Percentiles rank a stretch among this genome's conserved stretches.
Conservation (phyloP, 2,329 filamentous ascomycete genomes). For the Monosporascus sp. region DNA sequence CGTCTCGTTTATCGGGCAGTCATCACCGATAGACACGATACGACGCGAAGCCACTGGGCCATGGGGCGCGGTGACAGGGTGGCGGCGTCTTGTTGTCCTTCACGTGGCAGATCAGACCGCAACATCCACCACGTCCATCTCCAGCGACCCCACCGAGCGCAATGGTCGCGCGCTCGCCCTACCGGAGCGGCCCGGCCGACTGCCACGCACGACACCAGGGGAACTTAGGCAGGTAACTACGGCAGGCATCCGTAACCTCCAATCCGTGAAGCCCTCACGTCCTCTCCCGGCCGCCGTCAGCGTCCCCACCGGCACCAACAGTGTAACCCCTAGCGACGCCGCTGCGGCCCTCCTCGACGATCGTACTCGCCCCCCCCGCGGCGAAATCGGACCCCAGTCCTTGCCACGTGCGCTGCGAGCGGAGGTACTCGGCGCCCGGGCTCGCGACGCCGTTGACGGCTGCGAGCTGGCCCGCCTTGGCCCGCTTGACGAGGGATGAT, state of each 20-base stretch:
- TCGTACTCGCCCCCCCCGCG: slow-evolving; percentile 57
- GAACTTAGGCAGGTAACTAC: too few species aligned
- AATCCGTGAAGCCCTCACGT: background rate
- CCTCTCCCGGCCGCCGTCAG: background rate
- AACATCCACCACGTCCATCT: too few species aligned
- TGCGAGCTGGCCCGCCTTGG: slow-evolving; percentile 61
- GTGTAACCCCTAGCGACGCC: slow-evolving; percentile 87
- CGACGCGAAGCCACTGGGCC: too few species aligned
- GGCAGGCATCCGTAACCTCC: background rate
- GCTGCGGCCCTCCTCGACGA: slow-evolving; percentile 78
- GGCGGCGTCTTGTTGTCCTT: too few species aligned
- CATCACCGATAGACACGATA: too few species aligned
- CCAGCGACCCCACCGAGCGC: too few species aligned
- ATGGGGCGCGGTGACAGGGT: too few species aligned
- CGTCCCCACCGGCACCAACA: slow-evolving; percentile 44
- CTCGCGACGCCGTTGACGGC: slow-evolving; percentile 83
- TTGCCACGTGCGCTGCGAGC: slow-evolving; percentile 81
- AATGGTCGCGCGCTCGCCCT: too few species aligned
- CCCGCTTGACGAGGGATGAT: slow-evolving; percentile 57
- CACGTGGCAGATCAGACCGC: too few species aligned
- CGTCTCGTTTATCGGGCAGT: too few species aligned
- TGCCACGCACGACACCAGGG: too few species aligned
- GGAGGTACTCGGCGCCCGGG: slow-evolving; percentile 83
- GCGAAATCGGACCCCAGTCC: slow-evolving; percentile 85
- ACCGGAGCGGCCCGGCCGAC: too few species aligned